Evolutionary conservation across 176 grass and related monocot species (phyloP).

Genomic region (Leersia perrieri): DNA sequence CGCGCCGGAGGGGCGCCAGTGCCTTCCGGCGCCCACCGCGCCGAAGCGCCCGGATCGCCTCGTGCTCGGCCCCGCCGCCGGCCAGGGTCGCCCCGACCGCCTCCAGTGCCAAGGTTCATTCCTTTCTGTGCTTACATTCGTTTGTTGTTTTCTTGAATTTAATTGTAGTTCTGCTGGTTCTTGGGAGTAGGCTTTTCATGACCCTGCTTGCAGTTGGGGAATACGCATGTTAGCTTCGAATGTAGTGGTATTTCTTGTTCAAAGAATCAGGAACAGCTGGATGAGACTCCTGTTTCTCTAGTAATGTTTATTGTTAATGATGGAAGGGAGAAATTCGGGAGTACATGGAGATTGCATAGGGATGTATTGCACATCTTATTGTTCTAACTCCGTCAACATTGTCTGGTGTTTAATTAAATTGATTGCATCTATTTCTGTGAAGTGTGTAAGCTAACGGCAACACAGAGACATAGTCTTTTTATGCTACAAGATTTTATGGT

Average conservation of each 20-base stretch:
- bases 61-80: slow-evolving; percentile 57
- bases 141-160: not conserved
- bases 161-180: not conserved
- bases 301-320: not conserved
- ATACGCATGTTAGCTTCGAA: not conserved
- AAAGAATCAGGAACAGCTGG: not conserved
- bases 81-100: slow-evolving; percentile 58
- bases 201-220: not conserved
- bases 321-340: not conserved
- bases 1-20: slow-evolving; percentile 12
- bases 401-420: not conserved
- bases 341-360: not conserved
- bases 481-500: not conserved
- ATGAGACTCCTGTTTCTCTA: not conserved
- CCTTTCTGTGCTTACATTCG: not conserved
- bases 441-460: not conserved
- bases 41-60: slow-evolving; percentile 43
- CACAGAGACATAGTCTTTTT: not conserved
- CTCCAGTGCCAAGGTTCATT: slow-evolving; percentile 69
- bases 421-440: not conserved
- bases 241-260: not conserved
- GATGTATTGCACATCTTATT: not conserved
- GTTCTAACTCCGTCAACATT: not conserved
- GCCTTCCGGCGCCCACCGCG: not conserved
- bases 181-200: not conserved